Evolutionary conservation across 371 early-diverging fungal genomes (phyloP).

Genomic region (Parasitella parasitica): DNA sequence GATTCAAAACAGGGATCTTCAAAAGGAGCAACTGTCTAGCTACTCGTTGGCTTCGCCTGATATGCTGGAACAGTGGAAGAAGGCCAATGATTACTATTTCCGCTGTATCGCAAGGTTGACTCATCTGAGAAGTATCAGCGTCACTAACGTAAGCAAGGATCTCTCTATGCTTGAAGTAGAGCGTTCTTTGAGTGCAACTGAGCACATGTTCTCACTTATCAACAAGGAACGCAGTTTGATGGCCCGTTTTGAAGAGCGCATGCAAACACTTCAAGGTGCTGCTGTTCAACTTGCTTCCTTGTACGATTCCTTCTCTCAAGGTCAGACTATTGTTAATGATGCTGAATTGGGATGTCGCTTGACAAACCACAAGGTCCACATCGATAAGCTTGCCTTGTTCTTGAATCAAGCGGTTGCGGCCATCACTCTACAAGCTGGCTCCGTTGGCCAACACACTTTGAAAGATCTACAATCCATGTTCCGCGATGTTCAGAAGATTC

Average conservation of each 20-base stretch:
- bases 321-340: slow-evolving; percentile 14
- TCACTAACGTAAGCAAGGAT: slow-evolving; percentile 63
- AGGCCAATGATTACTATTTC: slow-evolving; percentile 74
- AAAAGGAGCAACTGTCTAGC: slow-evolving; percentile 21
- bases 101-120: slow-evolving; percentile 69
- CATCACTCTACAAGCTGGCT: slow-evolving; percentile 21
- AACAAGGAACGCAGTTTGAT: slow-evolving; percentile 61
- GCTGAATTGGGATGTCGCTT: slow-evolving; percentile 30
- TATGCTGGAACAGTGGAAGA: slow-evolving; percentile 52
- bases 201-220: slow-evolving; percentile 66
- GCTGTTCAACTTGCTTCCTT: slow-evolving; percentile 35
- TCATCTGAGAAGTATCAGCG: slow-evolving; percentile 60
- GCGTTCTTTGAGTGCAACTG: slow-evolving; percentile 69
- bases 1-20: slow-evolving; percentile 31
- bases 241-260: slow-evolving; percentile 28
- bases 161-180: slow-evolving; percentile 73
- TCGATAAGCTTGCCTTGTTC: slow-evolving; percentile 50
- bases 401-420: slow-evolving; percentile 30
- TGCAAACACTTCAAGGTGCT: slow-evolving; percentile 36
- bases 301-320: slow-evolving; percentile 22
- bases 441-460: slow-evolving; percentile 4
- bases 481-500: slow-evolving; percentile 23
- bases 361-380: slow-evolving; percentile 44
- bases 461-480: slow-evolving; percentile 17
- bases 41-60: slow-evolving; percentile 24